These are phyloP conservation scores for Penicillium odoratum DNA, from an alignment of 495 filamentous ascomycete genomes.

Conservation along the genomic window DNA sequence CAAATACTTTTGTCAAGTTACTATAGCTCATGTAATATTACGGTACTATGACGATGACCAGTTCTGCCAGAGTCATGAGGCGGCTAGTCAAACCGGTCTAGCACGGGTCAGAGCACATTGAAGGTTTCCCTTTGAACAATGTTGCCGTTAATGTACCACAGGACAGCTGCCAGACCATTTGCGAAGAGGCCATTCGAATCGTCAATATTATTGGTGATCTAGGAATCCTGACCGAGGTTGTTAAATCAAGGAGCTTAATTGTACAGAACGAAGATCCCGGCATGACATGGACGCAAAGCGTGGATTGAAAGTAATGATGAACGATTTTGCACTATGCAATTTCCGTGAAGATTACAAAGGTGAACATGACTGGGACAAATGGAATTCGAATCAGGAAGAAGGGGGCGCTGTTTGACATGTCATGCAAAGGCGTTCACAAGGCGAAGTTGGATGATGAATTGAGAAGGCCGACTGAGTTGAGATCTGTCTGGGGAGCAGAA, in stretches of 20 bases:
- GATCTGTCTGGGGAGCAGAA: too few relatives aligned
- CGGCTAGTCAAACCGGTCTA: too few relatives aligned
- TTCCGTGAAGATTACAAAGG: slow-evolving; percentile 24
- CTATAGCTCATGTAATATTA: too few relatives aligned
- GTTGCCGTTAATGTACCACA: slow-evolving; percentile 16
- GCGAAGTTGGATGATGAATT: slow-evolving; percentile 14
- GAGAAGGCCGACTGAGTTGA: neutral
- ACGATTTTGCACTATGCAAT: slow-evolving; percentile 31
- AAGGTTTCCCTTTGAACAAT: slow-evolving; percentile 27
- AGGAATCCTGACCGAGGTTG: slow-evolving; percentile 31
- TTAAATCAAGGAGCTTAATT: slow-evolving; percentile 29
- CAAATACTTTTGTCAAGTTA: too few relatives aligned
- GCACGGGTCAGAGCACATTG: slow-evolving; percentile 10
- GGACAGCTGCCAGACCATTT: slow-evolving; percentile 25
- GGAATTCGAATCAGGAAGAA: slow-evolving; percentile 26
- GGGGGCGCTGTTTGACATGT: slow-evolving; percentile 28
- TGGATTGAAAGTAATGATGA: slow-evolving; percentile 28
- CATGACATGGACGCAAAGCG: neutral
- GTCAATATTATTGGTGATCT: slow-evolving; percentile 19
- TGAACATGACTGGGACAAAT: slow-evolving; percentile 23
- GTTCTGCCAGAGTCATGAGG: too few relatives aligned
- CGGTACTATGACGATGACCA: too few relatives aligned
- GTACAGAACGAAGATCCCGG: slow-evolving; percentile 19
- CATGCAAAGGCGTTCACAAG: slow-evolving; percentile 22
- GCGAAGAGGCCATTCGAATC: slow-evolving; percentile 27